Base-by-base conservation (phyloP, 441 rosid species). In the Viola pubescens region DNA sequence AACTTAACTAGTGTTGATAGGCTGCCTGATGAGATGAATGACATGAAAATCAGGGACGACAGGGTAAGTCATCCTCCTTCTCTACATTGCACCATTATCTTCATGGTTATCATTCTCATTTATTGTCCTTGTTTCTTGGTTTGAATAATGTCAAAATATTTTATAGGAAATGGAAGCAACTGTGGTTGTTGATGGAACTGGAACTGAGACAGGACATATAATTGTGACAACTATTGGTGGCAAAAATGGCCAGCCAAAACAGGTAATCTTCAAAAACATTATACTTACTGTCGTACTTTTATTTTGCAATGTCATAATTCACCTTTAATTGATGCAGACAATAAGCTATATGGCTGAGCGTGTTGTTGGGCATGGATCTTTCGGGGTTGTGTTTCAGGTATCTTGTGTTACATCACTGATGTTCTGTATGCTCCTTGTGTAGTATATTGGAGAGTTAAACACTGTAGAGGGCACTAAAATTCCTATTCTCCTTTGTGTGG, bases 31-130 rank as follows among this genome's bases (percentile, higher is more conserved):
- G 94, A 89, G 77, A 84, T 92, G 88, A 89, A 87, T 60, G 87
- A 79, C 67, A 89, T 92, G 98, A 92, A 84, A 67, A 89, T 92
- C 58, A 80, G 86, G 76, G 95, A 89, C 63, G 97, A 87, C 63
- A 91, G 85, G 86, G 98, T 87, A 71, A 42, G 19, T 34, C 7
- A 3, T 39, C 19, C 38, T 2, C 40, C 51, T 48, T 4, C 34
- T 60, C 52, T 39, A 56, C 38, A 6, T 7, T 52, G 37, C 6
- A 1, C 3, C 8, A 0, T 46, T 44, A n/a, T 40, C 6, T 3
- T 9, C 14, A 34, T 54, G 6, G 4, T n/a, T 16, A 52, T 14
- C 50, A 26, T 14, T 13, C 52, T 13, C 52, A 4, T 6, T 34
- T 5, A 42, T 43, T 58, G 41, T 50, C 4, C 10, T 44, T 68